Evolutionary conservation across 2,329 filamentous ascomycete species (phyloP).

Genomic region (Harringtonia lauricola): DNA sequence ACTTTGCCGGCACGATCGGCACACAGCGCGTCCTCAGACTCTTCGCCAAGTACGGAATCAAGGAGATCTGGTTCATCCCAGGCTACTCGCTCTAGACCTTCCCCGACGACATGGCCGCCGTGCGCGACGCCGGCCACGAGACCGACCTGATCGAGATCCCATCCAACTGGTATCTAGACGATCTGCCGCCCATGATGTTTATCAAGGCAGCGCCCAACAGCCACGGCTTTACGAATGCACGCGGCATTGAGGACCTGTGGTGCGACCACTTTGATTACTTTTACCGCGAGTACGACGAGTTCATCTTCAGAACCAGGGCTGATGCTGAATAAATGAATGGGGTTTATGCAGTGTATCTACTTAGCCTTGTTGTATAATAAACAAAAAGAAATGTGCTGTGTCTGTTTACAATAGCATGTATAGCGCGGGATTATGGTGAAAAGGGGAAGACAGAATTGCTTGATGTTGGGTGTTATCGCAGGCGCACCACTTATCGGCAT

Average conservation of each 20-base stretch:
- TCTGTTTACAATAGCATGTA: no score
- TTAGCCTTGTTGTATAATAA: no score
- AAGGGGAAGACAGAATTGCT: no score
- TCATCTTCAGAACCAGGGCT: no score
- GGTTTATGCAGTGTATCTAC: no score
- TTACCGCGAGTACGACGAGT: constrained; percentile 66
- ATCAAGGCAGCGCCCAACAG: constrained; percentile 54
- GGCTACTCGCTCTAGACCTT: constrained; percentile 38
- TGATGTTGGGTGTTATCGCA: no score
- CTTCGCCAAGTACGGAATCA: constrained; percentile 62
- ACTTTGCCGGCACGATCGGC: constrained; percentile 60
- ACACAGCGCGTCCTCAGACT: constrained; percentile 56
- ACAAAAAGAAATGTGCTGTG: no score
- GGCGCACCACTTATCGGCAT: no score
- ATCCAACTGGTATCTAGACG: constrained; percentile 54
- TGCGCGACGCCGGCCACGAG: constrained; percentile 35
- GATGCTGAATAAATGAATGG: no score
- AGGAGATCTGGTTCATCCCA: constrained; percentile 44
- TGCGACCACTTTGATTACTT: constrained; percentile 61
- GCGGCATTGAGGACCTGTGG: constrained; percentile 52
- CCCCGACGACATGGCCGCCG: constrained; percentile 30
- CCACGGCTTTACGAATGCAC: constrained; percentile 50
- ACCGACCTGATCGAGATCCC: constrained; percentile 58
- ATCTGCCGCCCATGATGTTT: constrained; percentile 61
- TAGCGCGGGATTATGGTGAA: no score